Base-by-base conservation (phyloP, 805 yeast species). In the Komagataella pastoris region DNA sequence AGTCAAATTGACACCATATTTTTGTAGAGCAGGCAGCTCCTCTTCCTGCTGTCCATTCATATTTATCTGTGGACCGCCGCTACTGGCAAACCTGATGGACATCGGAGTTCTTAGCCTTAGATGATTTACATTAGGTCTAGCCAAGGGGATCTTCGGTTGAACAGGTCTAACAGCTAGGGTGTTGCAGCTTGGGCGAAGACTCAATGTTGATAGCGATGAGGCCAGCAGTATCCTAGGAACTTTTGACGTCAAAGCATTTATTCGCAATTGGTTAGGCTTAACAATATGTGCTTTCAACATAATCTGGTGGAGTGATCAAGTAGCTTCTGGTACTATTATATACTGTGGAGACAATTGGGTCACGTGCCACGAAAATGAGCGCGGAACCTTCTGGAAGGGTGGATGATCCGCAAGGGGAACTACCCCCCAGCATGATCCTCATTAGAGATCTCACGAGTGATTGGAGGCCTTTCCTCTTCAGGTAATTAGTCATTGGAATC, bases 1-100 rank as follows among this genome's bases (percentile, higher is more conserved):
- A 1, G 98, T 93, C 55, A 91, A 68, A 64, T 93, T 91, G 0
- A 85, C 77, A 19, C 97, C 99, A 63, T 71, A 91, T 61, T 83
- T 81, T 58, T 88, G 88, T 54, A 91, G 69, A 0, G 97, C 95
- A 0, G 91, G 85, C 55, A 81, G 75, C 36, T 80, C 83, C 18
- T 72, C 59, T 59, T 73, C 58, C 58, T 46, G 69, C 53, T 62
- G 43, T 14, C 30, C 12, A 18, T 49, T 43, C 43, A 49, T 24
- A 17, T 36, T 49, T 23, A 46, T 45, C 19, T 49, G 24, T 19
- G 51, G 51, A 2, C 50, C 50, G n/a, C 51, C 51, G 24, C 19
- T 45, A 7, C 44, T 45, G n/a, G 51, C 51, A 49, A 46, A 49
- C 18, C 50, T 17, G 8, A 24, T 7, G n/a, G 43, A 18, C 24